Percentiles rank a stretch among this genome's conserved stretches.
Conservation (phyloP, 78 protist species). For the Monosiga brevicollis region DNA sequence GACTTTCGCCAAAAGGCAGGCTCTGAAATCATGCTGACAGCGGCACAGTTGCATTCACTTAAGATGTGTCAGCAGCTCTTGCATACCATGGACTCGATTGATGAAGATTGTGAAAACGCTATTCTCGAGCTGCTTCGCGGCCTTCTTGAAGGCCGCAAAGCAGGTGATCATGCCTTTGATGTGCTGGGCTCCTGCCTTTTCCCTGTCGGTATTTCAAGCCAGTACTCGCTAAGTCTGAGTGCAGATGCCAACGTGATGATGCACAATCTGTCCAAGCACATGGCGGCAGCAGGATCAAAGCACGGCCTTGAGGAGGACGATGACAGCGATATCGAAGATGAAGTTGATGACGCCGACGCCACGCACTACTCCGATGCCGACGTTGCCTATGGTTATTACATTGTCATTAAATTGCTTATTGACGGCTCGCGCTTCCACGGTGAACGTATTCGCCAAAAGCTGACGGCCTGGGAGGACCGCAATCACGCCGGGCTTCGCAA, state of each 20-base stretch:
- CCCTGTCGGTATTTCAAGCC: neutral
- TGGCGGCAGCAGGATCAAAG: neutral
- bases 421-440: too few species aligned
- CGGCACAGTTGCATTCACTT: neutral
- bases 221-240: too few species aligned
- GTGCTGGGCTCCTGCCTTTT: neutral
- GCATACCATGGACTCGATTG: neutral
- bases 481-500: too few species aligned
- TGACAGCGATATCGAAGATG: neutral
- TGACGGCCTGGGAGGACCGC: too few species aligned
- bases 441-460: too few species aligned
- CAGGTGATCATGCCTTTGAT: neutral
- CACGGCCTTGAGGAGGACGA: too few species aligned
- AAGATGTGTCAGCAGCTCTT: neutral
- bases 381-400: neutral
- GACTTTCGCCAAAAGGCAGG: too few species aligned
- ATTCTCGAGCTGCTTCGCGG: neutral
- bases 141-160: neutral
- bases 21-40: too few species aligned
- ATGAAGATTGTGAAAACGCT: neutral
- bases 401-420: too few species aligned
- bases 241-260: neutral
- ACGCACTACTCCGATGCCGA: neutral
- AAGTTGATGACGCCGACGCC: neutral
- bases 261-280: neutral